A percentile compares a stretch with the other conserved stretches of the same genome.
phyloP scores from a whole-genome alignment of 169 alveolate species.

The Eimeria maxima region DNA sequence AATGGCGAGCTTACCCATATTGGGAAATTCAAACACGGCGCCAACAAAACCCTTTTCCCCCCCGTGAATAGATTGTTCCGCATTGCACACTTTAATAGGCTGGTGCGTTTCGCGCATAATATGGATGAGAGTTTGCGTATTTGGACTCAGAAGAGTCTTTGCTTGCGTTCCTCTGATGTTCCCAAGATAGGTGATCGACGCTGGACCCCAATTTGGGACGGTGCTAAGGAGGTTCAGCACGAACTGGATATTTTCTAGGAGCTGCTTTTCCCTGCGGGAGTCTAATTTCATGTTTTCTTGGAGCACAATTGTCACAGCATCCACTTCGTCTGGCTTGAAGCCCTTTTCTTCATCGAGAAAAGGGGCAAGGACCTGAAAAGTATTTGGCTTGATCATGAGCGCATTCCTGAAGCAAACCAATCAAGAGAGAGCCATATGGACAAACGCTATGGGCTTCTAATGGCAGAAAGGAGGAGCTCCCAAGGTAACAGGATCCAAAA shows the following conservation, averaged over 20 bases:
- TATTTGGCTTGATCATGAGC: slow-evolving; percentile 32
- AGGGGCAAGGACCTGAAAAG: slow-evolving; percentile 12
- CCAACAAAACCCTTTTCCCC: slow-evolving; percentile 66
- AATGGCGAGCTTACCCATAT: slow-evolving; percentile 23
- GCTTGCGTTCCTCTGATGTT: slow-evolving; percentile 48
- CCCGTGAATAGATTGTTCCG: not conserved
- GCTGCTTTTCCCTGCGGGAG: not conserved
- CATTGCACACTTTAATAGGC: not conserved
- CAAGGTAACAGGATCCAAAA: not conserved
- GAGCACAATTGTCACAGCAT: slow-evolving; percentile 11
- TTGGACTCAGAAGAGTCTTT: not conserved
- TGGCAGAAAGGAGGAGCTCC: not conserved
- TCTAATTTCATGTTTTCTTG: slow-evolving; percentile 44
- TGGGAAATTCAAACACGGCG: not conserved
- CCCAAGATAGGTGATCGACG: not conserved
- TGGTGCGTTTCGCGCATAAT: slow-evolving; percentile 3
- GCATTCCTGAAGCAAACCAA: slow-evolving; percentile 45
- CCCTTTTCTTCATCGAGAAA: slow-evolving; percentile 25
- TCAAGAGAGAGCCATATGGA: not conserved
- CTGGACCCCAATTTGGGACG: slow-evolving; percentile 20
- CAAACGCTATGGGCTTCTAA: not conserved
- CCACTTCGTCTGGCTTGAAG: slow-evolving; percentile 23
- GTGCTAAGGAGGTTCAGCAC: slow-evolving; percentile 20
- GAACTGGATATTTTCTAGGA: not conserved
- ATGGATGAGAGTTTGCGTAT: slow-evolving; percentile 21